Evolutionary conservation across 1,139 yeast genomes (phyloP).

Genomic region (Pichiaceae sp.): DNA sequence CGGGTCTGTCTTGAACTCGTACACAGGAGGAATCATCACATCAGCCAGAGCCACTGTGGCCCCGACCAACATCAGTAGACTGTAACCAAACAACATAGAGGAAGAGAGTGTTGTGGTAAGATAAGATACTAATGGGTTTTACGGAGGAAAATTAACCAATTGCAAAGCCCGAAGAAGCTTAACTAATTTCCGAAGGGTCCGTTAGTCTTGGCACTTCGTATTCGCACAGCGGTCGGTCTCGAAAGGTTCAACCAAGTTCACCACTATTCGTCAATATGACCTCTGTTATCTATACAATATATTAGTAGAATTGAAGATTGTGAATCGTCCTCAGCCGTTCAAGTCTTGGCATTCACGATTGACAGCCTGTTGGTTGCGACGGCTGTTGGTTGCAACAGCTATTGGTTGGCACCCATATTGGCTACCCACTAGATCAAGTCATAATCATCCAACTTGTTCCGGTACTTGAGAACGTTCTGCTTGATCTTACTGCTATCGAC

Average conservation of each 20-base stretch:
- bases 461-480: conserved; percentile 79
- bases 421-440: conserved; percentile 61
- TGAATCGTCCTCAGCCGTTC: too few relatives aligned
- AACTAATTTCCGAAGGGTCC: too few relatives aligned
- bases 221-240: too few relatives aligned
- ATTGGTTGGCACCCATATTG: too few relatives aligned
- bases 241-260: too few relatives aligned
- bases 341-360: too few relatives aligned
- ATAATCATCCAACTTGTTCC: conserved; percentile 77
- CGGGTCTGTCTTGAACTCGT: conserved; percentile 1
- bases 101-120: too few relatives aligned
- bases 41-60: not conserved
- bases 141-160: not conserved
- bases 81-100: not conserved
- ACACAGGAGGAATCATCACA: not conserved
- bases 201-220: too few relatives aligned
- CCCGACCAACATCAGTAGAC: not conserved
- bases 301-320: not conserved
- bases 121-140: not conserved
- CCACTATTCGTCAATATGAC: too few relatives aligned
- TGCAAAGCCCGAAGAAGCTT: not conserved
- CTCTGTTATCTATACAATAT: too few relatives aligned
- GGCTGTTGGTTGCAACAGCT: too few relatives aligned
- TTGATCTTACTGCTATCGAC: conserved; percentile 91
- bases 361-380: too few relatives aligned